Evolutionary conservation across 2,329 filamentous ascomycete species (phyloP), one percentile per base, ranked within the genome.

Genomic region (Didymella sp.): DNA sequence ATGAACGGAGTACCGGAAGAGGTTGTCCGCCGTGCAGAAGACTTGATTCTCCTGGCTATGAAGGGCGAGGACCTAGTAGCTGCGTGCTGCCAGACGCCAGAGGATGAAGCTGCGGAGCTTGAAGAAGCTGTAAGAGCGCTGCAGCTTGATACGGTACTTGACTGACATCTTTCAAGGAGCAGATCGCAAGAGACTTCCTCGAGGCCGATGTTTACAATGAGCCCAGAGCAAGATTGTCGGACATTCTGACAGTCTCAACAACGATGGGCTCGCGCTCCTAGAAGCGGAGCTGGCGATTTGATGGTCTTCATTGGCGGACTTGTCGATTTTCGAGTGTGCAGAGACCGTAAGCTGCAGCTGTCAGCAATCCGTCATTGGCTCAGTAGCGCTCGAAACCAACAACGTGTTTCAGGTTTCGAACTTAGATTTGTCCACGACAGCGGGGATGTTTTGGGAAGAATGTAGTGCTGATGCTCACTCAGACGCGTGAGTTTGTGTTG

Each of bases 1-100:
- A 85, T 96, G 74, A 97, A 96, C 67, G 93, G 93, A 1, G 87
- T 99, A 13, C 88, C 91, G 27, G 70, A 77, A 17, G 81, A 83
- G 5, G 85, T 98, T 9, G 84, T 97, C 6, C 79, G 88, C 15
- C 85, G 93, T 52, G 92, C 94, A 0, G 88, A 92, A 61, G 84
- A 88, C 7, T 82, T 99, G 31, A 85, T 89, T 21, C 74, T 85
- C 6, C 79, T 95, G 15, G 80, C 89, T 30, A 85, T 86, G 15
- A 85, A 82, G 47, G 90, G 92, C 6, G 89, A 94, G 69, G 90
- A 96, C 73, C 79, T 98, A 2, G 84, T 89, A 6, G 83, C 86
- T 27, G 85, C 87, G 19, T 96, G 90, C 74, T 85, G 89, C 4
- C 82, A 81, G 41, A 78, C 96, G 61, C 86, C 87, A 0, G 77